phyloP scores from a whole-genome alignment of 208 protist genomes.

The Spongospora subterranea region DNA sequence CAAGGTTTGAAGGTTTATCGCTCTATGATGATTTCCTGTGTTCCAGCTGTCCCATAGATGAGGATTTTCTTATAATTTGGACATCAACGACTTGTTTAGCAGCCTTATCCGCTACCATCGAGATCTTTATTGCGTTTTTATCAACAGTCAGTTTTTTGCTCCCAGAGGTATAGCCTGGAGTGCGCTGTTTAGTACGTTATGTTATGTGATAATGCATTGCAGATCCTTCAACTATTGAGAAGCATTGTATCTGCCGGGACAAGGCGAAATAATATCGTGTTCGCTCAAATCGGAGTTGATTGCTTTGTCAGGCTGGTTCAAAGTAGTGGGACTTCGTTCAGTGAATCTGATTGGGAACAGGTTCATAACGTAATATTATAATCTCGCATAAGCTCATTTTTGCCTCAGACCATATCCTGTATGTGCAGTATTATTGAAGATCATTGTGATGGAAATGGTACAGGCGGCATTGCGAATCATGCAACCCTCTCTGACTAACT shows the following conservation, averaged over 20 bases:
- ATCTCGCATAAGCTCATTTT: not conserved
- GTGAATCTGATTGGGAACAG: not conserved
- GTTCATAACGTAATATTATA: not conserved
- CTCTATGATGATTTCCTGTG: not conserved
- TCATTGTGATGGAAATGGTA: not conserved
- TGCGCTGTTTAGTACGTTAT: not conserved
- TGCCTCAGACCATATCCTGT: not conserved
- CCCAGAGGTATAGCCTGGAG: not conserved
- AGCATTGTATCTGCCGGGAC: not conserved
- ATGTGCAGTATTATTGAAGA: not conserved
- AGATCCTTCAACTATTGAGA: not conserved
- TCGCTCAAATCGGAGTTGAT: constrained; percentile 20
- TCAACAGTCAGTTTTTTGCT: not conserved
- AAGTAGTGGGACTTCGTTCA: not conserved
- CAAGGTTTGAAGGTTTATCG: not conserved
- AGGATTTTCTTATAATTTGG: not conserved
- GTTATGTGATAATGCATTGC: not conserved
- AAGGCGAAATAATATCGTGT: not conserved
- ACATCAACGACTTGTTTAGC: not conserved
- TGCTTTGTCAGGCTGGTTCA: not conserved
- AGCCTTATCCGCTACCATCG: not conserved
- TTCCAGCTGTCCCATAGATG: not conserved
- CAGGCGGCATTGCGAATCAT: not conserved
- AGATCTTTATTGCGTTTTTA: not conserved
- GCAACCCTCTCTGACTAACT: not conserved